These are phyloP conservation scores for Cercospora nicotianae DNA, from an alignment of 2,329 filamentous ascomycete species.

Conservation along the genomic window DNA sequence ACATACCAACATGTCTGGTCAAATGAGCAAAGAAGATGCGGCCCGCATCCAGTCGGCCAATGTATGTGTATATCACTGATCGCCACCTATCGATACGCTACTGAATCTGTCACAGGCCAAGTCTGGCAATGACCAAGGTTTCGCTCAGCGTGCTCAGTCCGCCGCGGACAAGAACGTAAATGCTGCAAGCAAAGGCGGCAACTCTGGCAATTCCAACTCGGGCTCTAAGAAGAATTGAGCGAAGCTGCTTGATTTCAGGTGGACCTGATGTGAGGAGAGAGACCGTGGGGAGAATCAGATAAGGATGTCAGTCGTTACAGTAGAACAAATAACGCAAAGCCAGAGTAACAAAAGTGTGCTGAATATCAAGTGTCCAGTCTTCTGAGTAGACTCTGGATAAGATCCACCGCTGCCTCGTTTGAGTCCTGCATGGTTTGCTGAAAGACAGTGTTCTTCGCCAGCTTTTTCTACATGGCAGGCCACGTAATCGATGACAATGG, in stretches of 20 bases:
- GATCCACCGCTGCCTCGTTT: neutral
- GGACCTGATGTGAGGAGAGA: neutral
- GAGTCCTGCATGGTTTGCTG: neutral
- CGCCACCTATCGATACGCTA: too few relatives aligned
- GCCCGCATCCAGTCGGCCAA: conserved; percentile 20
- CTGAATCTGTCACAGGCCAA: conserved; percentile 16
- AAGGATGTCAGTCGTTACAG: neutral
- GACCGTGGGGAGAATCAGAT: too few relatives aligned
- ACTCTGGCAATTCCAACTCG: conserved; percentile 6
- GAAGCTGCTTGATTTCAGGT: neutral
- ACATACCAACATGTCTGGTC: neutral
- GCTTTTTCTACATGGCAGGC: conserved; percentile 12
- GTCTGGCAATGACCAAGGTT: conserved; percentile 21
- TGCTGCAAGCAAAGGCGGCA: conserved; percentile 3
- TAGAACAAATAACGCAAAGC: neutral
- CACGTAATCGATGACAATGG: conserved; percentile 4
- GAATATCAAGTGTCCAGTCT: neutral
- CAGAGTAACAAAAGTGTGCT: neutral
- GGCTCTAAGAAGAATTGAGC: conserved; percentile 11
- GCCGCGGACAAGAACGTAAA: conserved; percentile 35
- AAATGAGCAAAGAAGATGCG: conserved; percentile 19
- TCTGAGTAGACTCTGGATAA: neutral
- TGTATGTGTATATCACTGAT: too few relatives aligned
- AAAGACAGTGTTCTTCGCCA: neutral
- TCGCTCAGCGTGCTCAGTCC: conserved; percentile 23